Evolutionary conservation across 2,329 filamentous ascomycete species (phyloP).

Genomic region (Fusarium brachygibbosum): DNA sequence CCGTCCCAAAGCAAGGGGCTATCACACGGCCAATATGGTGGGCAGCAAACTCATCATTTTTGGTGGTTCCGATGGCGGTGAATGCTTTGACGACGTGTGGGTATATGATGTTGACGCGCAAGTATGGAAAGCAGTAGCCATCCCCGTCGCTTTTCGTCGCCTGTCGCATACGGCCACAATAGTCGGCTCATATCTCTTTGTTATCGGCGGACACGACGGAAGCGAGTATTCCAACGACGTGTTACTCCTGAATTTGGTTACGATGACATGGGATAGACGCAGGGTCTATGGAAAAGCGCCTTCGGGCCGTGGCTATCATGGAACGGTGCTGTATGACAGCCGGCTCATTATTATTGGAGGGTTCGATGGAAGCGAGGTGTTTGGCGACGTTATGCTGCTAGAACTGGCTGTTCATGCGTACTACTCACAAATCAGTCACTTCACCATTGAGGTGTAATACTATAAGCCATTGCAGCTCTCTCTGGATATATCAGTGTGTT

Average conservation of each 20-base stretch:
- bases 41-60: constrained; percentile 79
- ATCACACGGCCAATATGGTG: constrained; percentile 81
- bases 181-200: constrained; percentile 77
- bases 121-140: constrained; percentile 70
- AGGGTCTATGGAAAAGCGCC: constrained; percentile 74
- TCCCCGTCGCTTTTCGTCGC: constrained; percentile 72
- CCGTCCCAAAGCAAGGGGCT: constrained; percentile 74
- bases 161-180: constrained; percentile 78
- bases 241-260: constrained; percentile 76
- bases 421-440: constrained; percentile 80
- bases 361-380: constrained; percentile 76
- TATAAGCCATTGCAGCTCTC: background rate
- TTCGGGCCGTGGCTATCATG: constrained; percentile 75
- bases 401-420: constrained; percentile 79
- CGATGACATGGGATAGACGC: constrained; percentile 79
- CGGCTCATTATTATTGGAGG: constrained; percentile 74
- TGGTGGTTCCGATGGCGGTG: constrained; percentile 76
- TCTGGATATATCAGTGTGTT: constrained; percentile 26
- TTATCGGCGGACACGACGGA: constrained; percentile 78
- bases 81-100: constrained; percentile 81
- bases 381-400: constrained; percentile 75
- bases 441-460: constrained; percentile 74
- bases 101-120: constrained; percentile 76
- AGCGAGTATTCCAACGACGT: constrained; percentile 78
- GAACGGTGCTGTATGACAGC: constrained; percentile 74